These are phyloP conservation scores for Carex littledalei DNA, from an alignment of 176 grass and related monocot genomes.

Conservation along the genomic window DNA sequence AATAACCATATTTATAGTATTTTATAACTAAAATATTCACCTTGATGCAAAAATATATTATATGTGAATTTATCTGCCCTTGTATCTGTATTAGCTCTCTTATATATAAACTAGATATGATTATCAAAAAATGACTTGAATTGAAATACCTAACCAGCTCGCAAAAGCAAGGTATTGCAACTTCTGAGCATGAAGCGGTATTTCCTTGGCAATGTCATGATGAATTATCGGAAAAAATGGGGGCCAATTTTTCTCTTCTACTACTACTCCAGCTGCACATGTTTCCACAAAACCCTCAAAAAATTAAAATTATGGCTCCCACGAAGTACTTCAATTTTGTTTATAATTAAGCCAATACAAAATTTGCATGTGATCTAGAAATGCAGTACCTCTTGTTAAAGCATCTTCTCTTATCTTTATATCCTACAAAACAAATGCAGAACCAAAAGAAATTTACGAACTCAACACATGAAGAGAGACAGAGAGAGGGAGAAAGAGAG, in stretches of 20 bases:
- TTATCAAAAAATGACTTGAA: slow-evolving; percentile 14
- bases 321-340: background rate
- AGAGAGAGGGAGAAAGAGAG: background rate
- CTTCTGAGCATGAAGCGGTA: slow-evolving; percentile 75
- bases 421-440: slow-evolving; percentile 37
- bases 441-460: slow-evolving; percentile 2
- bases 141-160: slow-evolving; percentile 75
- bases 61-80: too few species aligned
- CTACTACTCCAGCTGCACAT: slow-evolving; percentile 47
- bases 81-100: slow-evolving; percentile 1
- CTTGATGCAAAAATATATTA: too few species aligned
- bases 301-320: background rate
- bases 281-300: slow-evolving; percentile 1
- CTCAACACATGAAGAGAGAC: slow-evolving; percentile 7
- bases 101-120: slow-evolving; percentile 2
- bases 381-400: slow-evolving; percentile 56
- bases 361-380: background rate
- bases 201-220: slow-evolving; percentile 80
- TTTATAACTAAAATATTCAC: too few species aligned
- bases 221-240: slow-evolving; percentile 81
- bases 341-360: slow-evolving; percentile 1
- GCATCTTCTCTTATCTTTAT: slow-evolving; percentile 76
- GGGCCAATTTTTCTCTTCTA: slow-evolving; percentile 84
- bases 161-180: slow-evolving; percentile 87
- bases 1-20: too few species aligned